Evolutionary conservation across 2,329 filamentous ascomycete genomes (phyloP), one percentile per base, ranked within the genome.

Genomic region (Decorospora gaudefroyi): DNA sequence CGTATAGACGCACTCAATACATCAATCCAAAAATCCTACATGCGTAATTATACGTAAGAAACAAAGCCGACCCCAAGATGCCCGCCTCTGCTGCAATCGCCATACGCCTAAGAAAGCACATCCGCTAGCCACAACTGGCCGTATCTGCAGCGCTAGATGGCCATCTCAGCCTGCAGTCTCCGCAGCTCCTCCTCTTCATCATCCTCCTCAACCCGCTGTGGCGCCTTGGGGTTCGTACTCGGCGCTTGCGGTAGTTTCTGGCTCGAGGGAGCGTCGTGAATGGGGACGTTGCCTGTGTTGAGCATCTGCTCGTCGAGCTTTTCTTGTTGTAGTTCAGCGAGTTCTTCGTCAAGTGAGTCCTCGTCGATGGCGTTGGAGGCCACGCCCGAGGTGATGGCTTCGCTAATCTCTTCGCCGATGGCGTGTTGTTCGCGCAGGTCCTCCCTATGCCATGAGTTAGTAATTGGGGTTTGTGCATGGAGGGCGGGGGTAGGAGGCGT

Each of bases 151-250:
- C 19, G 38, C 55, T 40, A 95, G 86, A 96, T 96, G 55, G 91
- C 91, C 92, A 97, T 97, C 74, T 96, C 92, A 23, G 90, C 91
- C 70, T 95, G 90, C 59, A 99, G 74, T 75, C 93, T 96, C 72
- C 87, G 83, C 66, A 97, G 78, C 76, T 97, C 92, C 63, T 86
- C 92, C 72, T 97, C 92, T 68, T 97, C 93, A 79, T 97, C 92
- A 71, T 96, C 91, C 71, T 96, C 90, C 67, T 87, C 84, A 10
- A 59, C 51, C 26, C 53, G 31, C 39, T 52, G 51, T 4, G 49
- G 36, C 42, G 65, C 57, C 46, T 58, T 57, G 41, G 57, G 45
- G 28, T 91, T 87, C 70, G 83, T 81, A 62, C 83, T 87, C 16
- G 84, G 84, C 22, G 84, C 88, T 22, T 83, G 79, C 10, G 91